Percentiles rank a stretch among this genome's conserved stretches.
Evolutionary conservation across 768 basidiomycete genomes (phyloP).

Genomic region (Psilocybe tampanensis): DNA sequence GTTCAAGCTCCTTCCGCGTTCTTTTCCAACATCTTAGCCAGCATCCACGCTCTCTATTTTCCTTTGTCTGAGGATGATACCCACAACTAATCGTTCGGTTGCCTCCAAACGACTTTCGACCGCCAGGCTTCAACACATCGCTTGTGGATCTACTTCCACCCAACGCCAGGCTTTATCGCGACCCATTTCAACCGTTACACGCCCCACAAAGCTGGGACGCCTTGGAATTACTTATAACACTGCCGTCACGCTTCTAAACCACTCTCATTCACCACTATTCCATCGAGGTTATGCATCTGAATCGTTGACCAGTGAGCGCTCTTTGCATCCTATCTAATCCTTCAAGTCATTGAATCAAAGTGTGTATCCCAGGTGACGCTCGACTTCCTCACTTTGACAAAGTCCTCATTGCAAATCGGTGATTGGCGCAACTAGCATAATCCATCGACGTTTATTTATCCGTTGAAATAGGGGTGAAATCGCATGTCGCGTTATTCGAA

Average conservation of each 20-base stretch:
- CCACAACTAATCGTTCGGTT: constrained; percentile 34
- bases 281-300: constrained; percentile 30
- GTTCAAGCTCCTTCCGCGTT: constrained; percentile 8
- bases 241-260: not conserved
- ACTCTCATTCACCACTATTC: not conserved
- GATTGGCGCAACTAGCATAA: not conserved
- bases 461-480: constrained; percentile 77
- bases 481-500: constrained; percentile 92
- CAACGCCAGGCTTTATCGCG: constrained; percentile 15
- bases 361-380: not conserved
- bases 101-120: constrained; percentile 29
- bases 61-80: constrained; percentile 30
- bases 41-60: not conserved
- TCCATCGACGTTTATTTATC: not conserved
- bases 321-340: not conserved
- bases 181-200: constrained; percentile 9
- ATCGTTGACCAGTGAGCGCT: constrained; percentile 25
- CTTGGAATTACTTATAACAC: not conserved
- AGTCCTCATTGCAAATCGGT: constrained; percentile 92
- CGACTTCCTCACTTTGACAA: constrained; percentile 75
- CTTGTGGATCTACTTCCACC: constrained; percentile 13
- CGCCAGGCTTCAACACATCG: constrained; percentile 11
- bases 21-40: not conserved
- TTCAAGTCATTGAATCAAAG: not conserved
- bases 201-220: not conserved